Base-by-base conservation (phyloP, 129 eudicot species). In the Flaveria sonorensis region DNA sequence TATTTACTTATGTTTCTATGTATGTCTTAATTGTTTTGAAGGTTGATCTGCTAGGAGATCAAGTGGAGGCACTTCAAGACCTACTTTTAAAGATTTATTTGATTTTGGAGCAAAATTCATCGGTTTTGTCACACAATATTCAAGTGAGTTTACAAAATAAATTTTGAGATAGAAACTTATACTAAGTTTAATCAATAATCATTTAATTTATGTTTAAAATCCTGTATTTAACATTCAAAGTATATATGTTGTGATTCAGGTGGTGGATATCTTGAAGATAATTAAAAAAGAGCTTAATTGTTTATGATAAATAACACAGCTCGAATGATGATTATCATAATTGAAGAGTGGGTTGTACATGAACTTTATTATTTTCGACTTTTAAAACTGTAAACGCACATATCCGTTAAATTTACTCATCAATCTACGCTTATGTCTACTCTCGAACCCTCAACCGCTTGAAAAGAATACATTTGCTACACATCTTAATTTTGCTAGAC, bases 41-140 rank as follows among this genome's bases (percentile, higher is more conserved):
- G 96, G 96, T 88, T 43, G 96, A 92, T 85, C 77, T 92, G 57
- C 86, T 90, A 1, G 98, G 96, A 39, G 90, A 92, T 77, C 90
- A 92, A 83, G 98, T 92, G 65, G 92, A 90, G 60, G 75, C 75
- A 52, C 92, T 92, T 75, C 66, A 85, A 51, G 68, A 72, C 68
- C 79, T 89, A 21, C 92, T 92, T 50, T 71, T 76, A 80, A 92
- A 73, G 20, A 77, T 92, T 69, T 90, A 89, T 75, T 8, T 64
- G 40, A 74, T 71, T 70, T 40, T 92, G 77, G 48, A 85, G 57
- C 83, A 81, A 77, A 70, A 88, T 79, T 71, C 85, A 21, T 70
- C 86, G 4, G 82, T 68, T 83, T 63, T 88, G 62, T 85, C 91
- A 7, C 77, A n/a, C 4, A 77, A 80, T 68, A 60, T 77, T 71